Percentiles rank a stretch among this genome's conserved stretches.
phyloP scores from a whole-genome alignment of 345 rosid species.

The thale cress (Arabidopsis thaliana) region TAIR10.1 NC_003070.9:17752001-17752500 shows the following conservation, averaged over 20 bases:
- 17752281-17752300: conserved; percentile 6
- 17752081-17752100: conserved; percentile 12
- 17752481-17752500: conserved; percentile 90
- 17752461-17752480: conserved; percentile 99
- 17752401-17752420: conserved; percentile 24
- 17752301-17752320: conserved; percentile 12
- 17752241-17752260: conserved; percentile 23
- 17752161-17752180: conserved; percentile 12
- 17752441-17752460: conserved; percentile 45
- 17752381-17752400: conserved; percentile 14
- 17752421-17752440: conserved; percentile 20
- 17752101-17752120: not conserved
- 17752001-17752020: conserved; percentile 16
- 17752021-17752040: not conserved
- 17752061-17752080: conserved; percentile 20
- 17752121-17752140: conserved; percentile 2
- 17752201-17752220: conserved; percentile 6
- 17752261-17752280: conserved; percentile 12
- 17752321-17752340: conserved; percentile 23
- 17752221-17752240: conserved; percentile 10
- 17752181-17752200: conserved; percentile 24
- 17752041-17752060: conserved; percentile 22
- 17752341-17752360: conserved; percentile 30
- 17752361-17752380: conserved; percentile 22
- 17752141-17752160: conserved; percentile 12